phyloP scores from a whole-genome alignment of 192 early-diverging fungal species.

The Chytriomyces hyalinus region DNA sequence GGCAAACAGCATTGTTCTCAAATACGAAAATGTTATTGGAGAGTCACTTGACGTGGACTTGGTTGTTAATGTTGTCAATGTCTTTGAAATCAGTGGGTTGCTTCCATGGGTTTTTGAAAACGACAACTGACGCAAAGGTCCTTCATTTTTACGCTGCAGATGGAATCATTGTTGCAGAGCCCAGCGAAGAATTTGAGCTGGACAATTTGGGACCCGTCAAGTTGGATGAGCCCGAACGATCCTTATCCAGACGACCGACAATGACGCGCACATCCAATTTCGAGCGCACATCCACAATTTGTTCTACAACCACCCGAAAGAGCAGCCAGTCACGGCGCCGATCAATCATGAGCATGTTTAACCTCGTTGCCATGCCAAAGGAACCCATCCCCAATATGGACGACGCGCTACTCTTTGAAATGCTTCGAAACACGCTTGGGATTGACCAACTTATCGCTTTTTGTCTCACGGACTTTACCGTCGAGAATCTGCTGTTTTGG shows the following conservation, averaged over 20 bases:
- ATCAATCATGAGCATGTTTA: background rate
- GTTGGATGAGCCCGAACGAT: too few relatives aligned
- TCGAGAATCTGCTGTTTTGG: constrained; percentile 83
- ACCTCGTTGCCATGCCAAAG: background rate
- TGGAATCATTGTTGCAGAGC: too few relatives aligned
- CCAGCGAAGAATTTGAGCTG: too few relatives aligned
- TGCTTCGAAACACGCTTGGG: background rate
- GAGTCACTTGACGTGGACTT: constrained; percentile 42
- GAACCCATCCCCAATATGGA: background rate
- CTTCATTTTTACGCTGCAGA: too few relatives aligned
- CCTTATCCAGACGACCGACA: too few relatives aligned
- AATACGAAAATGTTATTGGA: constrained; percentile 37
- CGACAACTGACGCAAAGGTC: background rate
- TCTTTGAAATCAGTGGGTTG: constrained; percentile 26
- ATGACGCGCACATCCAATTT: too few relatives aligned
- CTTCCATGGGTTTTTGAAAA: background rate
- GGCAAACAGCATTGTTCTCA: constrained; percentile 35
- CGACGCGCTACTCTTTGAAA: background rate
- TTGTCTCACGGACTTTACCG: constrained; percentile 34
- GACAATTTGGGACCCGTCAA: too few relatives aligned
- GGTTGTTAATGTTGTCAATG: constrained; percentile 36
- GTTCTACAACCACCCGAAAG: too few relatives aligned
- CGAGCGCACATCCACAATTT: too few relatives aligned
- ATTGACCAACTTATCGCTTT: background rate
- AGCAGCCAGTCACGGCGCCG: background rate